phyloP scores from a whole-genome alignment of 148 eudicot genomes.

The Rhododendron vialii region DNA sequence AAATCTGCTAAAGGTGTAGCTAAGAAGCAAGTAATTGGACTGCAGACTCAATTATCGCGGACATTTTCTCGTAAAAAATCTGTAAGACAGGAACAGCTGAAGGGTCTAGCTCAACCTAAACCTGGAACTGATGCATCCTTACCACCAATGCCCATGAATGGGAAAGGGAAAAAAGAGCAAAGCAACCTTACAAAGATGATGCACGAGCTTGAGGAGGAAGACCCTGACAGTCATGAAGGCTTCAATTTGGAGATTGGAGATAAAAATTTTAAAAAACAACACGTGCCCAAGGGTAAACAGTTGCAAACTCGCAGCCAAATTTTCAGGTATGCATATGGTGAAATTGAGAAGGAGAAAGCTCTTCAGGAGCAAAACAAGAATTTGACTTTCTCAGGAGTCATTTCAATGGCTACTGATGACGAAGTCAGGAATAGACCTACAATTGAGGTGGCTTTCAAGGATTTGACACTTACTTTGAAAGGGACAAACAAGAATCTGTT shows the following conservation, averaged over 20 bases:
- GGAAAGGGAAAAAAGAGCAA: conserved; percentile 29
- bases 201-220: conserved; percentile 53
- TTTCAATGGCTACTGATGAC: conserved; percentile 42
- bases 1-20: conserved; percentile 65
- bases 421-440: conserved; percentile 49
- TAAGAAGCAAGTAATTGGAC: conserved; percentile 43
- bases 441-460: conserved; percentile 60
- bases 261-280: conserved; percentile 45
- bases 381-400: conserved; percentile 60
- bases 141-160: conserved; percentile 24
- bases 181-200: conserved; percentile 46
- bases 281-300: conserved; percentile 40
- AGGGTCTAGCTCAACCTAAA: conserved; percentile 30
- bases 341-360: conserved; percentile 79
- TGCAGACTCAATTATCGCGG: conserved; percentile 44
- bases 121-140: conserved; percentile 32
- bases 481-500: conserved; percentile 59
- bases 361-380: conserved; percentile 56
- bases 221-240: conserved; percentile 49
- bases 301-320: conserved; percentile 66
- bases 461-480: conserved; percentile 60
- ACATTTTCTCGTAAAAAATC: conserved; percentile 68
- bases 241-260: conserved; percentile 54
- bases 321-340: conserved; percentile 72
- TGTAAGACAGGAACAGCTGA: conserved; percentile 22